Evolutionary conservation across 1,284 basidiomycete species (phyloP), one percentile per base, ranked within the genome.

Genomic region (Fomitopsis betulina): DNA sequence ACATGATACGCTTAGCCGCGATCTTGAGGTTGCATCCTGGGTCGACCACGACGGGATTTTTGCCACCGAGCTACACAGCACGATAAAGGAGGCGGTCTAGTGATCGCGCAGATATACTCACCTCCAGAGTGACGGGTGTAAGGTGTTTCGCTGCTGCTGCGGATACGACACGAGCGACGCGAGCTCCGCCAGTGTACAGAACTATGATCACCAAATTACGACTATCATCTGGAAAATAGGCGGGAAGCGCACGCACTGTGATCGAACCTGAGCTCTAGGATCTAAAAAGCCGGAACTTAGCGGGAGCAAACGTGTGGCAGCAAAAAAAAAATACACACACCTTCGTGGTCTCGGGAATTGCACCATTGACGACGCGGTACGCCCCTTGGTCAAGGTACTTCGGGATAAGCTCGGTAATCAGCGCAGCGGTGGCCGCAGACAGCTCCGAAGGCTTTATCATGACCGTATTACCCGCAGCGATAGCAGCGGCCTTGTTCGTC

Each of bases 41-140:
- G 67, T 94, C 89, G 51, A 96, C 76, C 63, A 95, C 81, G 12
- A 87, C 89, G 2, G 94, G 94, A 12, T 86, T 91, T 75, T 96
- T 96, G 53, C 93, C 91, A 10, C 49, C 49, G n/a, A 51, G 33
- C 65, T 54, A 15, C 9, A 5, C 4, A 15, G 2, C 3, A 6
- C 35, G 4, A n/a, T 19, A 9, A 33, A 15, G n/a, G 8, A 33
- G 9, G 5, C n/a, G 17, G 12, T 9, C 25, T 21, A 12, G 7
- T 15, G 9, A 15, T 6, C 1, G 13, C 2, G n/a, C 25, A 23
- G 23, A 23, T 23, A 25, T 1, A n/a, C 49, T 35, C 17, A 58
- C 56, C 42, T 58, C 56, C 3, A 58, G 51, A 17, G 56, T 58
- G 5, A 89, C 79, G 0, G 94, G 92, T 0, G 93, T 93, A 19